Evolutionary conservation across 257 asterid species (phyloP).

Genomic region (Solanum peruvianum): DNA sequence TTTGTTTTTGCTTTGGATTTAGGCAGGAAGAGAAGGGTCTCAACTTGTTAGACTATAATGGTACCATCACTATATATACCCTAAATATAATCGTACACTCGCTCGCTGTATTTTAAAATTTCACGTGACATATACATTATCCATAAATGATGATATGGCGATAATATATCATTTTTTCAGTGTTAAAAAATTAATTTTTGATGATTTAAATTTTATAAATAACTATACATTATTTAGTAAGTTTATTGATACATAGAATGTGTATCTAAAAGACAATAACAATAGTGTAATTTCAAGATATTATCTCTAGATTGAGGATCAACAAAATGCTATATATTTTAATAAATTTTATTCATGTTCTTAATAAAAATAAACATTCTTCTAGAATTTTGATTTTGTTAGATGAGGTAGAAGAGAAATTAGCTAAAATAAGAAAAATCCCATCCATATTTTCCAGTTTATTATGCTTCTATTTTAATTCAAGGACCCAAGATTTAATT

Average conservation of each 20-base stretch:
- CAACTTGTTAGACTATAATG: not conserved
- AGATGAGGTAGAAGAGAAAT: not conserved
- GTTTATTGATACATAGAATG: not conserved
- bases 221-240: not conserved
- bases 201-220: not conserved
- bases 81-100: not conserved
- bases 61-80: not conserved
- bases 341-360: not conserved
- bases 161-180: not conserved
- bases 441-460: not conserved
- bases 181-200: not conserved
- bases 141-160: not conserved
- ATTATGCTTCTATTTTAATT: not conserved
- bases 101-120: not conserved
- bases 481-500: not conserved
- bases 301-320: not conserved
- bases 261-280: fast-evolving
- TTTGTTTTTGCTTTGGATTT: not conserved
- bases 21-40: not conserved
- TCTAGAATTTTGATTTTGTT: not conserved
- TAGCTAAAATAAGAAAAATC: not conserved
- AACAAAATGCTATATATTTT: not conserved
- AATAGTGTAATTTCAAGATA: too few species aligned
- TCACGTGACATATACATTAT: not conserved
- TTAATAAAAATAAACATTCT: not conserved